phyloP scores from a whole-genome alignment of 1,284 basidiomycete genomes.

The Melampsora americana region DNA sequence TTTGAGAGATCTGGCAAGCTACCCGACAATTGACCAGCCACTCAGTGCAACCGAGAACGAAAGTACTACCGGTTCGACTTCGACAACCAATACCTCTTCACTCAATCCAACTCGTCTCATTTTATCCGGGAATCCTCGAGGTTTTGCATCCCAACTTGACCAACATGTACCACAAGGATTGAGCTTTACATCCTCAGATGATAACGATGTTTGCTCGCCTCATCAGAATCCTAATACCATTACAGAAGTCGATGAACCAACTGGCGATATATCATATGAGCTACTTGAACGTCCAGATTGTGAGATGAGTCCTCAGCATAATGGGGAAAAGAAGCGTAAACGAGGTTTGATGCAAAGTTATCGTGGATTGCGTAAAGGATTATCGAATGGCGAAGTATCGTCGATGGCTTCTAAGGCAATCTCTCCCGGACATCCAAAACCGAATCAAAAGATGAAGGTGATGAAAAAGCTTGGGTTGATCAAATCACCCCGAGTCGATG shows the following conservation, averaged over 20 bases:
- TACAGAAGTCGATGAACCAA: conserved; percentile 18
- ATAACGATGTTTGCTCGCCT: neutral
- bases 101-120: neutral
- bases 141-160: neutral
- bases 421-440: conserved; percentile 6
- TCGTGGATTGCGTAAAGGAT: conserved; percentile 11
- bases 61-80: conserved; percentile 6
- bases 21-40: neutral
- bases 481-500: conserved; percentile 7
- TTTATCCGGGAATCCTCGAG: conserved; percentile 7
- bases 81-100: conserved; percentile 27
- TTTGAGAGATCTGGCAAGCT: neutral
- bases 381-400: conserved; percentile 19
- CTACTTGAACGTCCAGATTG: conserved; percentile 31
- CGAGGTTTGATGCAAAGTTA: conserved; percentile 20
- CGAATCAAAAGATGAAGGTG: conserved; percentile 31
- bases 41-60: conserved; percentile 6
- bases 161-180: neutral
- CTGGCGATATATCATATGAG: conserved; percentile 30
- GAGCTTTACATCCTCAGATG: neutral
- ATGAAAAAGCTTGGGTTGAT: conserved; percentile 37
- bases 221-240: conserved; percentile 10
- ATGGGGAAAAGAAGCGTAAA: conserved; percentile 28
- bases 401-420: conserved; percentile 1
- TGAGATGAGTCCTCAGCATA: conserved; percentile 2